Evolutionary conservation across 1,284 basidiomycete genomes (phyloP).

Genomic region (Taiwanofungus camphoratus): DNA sequence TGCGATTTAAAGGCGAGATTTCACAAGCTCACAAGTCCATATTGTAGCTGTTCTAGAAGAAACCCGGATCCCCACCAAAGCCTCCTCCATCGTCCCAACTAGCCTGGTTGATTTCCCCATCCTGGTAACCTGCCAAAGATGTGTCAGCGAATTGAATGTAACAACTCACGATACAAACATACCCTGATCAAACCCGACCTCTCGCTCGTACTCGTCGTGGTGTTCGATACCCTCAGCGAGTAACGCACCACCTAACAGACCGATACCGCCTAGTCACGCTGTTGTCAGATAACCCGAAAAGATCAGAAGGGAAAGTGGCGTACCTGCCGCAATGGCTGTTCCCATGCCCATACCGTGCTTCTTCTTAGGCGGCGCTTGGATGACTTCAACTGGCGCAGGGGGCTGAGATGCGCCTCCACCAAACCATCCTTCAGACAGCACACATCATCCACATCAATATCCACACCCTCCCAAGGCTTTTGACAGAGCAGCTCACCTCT

Average conservation of each 20-base stretch:
- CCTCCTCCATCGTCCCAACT: background rate
- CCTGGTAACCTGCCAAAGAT: background rate
- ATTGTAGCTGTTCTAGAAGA: background rate
- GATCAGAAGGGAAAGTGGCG: slow-evolving; percentile 10
- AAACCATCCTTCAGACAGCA: slow-evolving; percentile 26
- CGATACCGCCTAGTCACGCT: slow-evolving; percentile 41
- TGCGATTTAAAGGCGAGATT: too few species aligned
- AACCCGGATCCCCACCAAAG: slow-evolving; percentile 2
- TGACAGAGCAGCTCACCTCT: slow-evolving; percentile 14
- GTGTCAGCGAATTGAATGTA: background rate
- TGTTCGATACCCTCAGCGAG: slow-evolving; percentile 45
- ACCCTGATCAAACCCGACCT: slow-evolving; percentile 3
- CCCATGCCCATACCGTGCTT: slow-evolving; percentile 41
- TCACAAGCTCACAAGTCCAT: too few species aligned
- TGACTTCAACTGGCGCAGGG: slow-evolving; percentile 26
- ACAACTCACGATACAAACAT: background rate
- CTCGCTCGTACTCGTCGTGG: slow-evolving; percentile 33
- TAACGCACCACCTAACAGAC: slow-evolving; percentile 53
- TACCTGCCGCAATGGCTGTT: slow-evolving; percentile 35
- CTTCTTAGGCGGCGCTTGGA: slow-evolving; percentile 33
- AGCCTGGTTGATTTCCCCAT: background rate
- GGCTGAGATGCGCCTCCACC: slow-evolving; percentile 22
- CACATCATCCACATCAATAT: slow-evolving; percentile 2
- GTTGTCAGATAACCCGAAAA: background rate
- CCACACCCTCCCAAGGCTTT: background rate